A percentile compares a stretch with the other conserved stretches of the same genome.
Evolutionary conservation across 352 stramenopile species (phyloP).

Genomic region (Nothophytophthora sp.): DNA sequence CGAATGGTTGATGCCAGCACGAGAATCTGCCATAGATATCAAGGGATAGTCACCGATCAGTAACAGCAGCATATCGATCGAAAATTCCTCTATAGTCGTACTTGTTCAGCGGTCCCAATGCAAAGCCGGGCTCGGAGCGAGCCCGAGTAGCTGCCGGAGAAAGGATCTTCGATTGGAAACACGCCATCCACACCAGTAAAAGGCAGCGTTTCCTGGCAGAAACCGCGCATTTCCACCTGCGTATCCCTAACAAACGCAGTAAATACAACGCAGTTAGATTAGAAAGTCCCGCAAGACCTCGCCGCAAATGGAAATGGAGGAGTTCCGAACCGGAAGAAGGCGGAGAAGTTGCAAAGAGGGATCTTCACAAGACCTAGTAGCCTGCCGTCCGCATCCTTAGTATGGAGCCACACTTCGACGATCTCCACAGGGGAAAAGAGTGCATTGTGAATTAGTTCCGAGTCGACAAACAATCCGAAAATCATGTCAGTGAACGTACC

Average conservation of each 20-base stretch:
- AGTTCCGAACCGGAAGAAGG: constrained; percentile 35
- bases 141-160: constrained; percentile 35
- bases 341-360: constrained; percentile 16
- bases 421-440: constrained; percentile 24
- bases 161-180: constrained; percentile 47
- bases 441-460: neutral
- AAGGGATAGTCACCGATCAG: neutral
- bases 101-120: constrained; percentile 58
- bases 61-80: neutral
- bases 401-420: constrained; percentile 39
- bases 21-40: constrained; percentile 21
- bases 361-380: constrained; percentile 44
- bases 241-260: neutral
- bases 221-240: neutral
- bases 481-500: constrained; percentile 23
- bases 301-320: no score
- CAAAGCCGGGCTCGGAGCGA: constrained; percentile 34
- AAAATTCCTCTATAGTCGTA: constrained; percentile 5
- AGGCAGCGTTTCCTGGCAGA: constrained; percentile 13
- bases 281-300: no score
- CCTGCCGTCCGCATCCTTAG: constrained; percentile 5
- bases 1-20: constrained; percentile 24
- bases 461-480: neutral
- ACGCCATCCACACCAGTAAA: constrained; percentile 30
- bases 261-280: no score